Percentiles rank a stretch among this genome's conserved stretches.
These are phyloP conservation scores for Kodamaea hsintzibuensis DNA, from an alignment of 805 yeast genomes.

Conservation along the genomic window DNA sequence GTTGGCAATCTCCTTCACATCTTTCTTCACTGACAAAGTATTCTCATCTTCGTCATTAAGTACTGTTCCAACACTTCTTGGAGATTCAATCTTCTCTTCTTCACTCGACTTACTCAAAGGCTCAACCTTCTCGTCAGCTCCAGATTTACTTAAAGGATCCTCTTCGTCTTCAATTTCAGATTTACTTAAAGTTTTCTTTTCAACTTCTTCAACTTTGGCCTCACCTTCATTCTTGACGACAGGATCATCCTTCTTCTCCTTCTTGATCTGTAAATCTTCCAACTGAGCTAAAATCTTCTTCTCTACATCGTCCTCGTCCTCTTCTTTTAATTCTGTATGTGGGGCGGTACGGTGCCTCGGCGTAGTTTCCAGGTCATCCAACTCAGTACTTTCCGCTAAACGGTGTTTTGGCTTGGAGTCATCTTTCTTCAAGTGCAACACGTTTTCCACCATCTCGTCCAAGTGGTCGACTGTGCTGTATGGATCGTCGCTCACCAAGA, in stretches of 20 bases:
- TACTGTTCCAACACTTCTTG: too few relatives aligned
- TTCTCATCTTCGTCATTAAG: too few relatives aligned
- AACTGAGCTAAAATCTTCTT: slow-evolving; percentile 3
- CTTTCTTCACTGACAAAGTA: background rate
- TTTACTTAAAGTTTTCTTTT: too few relatives aligned
- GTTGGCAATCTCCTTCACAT: background rate
- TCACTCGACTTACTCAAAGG: background rate
- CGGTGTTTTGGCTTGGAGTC: slow-evolving; percentile 4
- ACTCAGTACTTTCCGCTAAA: background rate
- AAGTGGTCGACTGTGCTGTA: slow-evolving; percentile 48
- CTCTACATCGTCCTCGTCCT: slow-evolving; percentile 1
- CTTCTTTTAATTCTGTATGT: background rate
- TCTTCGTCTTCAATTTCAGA: too few relatives aligned
- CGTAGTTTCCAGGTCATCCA: background rate
- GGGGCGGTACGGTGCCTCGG: slow-evolving; percentile 16
- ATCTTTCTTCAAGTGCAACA: slow-evolving; percentile 29
- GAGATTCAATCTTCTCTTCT: background rate
- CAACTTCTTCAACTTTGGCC: too few relatives aligned
- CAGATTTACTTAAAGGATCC: background rate
- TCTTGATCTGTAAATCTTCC: slow-evolving; percentile 7
- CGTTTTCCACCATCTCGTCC: slow-evolving; percentile 50
- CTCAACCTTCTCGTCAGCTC: slow-evolving; percentile 1
- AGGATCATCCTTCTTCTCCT: background rate
- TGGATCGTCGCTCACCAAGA: slow-evolving; percentile 51
- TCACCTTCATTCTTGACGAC: background rate